These are phyloP conservation scores for Blattamonas nauphoetae DNA, from an alignment of 78 protist species.

Conservation along the genomic window DNA sequence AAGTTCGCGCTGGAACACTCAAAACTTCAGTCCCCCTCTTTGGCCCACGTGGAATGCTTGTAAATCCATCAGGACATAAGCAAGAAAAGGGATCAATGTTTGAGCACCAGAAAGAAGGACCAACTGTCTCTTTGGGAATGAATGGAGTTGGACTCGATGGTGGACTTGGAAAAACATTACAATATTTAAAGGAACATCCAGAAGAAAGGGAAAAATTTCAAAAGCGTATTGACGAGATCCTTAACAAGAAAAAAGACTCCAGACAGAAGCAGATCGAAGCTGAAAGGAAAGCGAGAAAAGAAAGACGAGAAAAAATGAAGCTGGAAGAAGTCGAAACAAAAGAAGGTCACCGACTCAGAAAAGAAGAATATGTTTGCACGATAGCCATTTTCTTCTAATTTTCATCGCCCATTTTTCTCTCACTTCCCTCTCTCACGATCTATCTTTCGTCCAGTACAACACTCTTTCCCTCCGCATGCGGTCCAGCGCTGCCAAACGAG, in stretches of 20 bases:
- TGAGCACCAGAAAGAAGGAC: no score
- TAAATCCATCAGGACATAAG: no score
- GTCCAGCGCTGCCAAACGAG: background rate
- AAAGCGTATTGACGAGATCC: background rate
- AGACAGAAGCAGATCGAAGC: background rate
- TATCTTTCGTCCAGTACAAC: background rate
- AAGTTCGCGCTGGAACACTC: no score
- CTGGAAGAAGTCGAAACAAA: background rate
- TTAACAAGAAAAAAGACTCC: background rate
- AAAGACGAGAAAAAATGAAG: background rate
- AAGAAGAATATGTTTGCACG: background rate
- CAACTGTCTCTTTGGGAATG: background rate
- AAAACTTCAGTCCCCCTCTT: no score
- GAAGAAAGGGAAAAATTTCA: background rate
- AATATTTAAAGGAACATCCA: background rate
- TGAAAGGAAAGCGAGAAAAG: background rate
- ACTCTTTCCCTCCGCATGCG: background rate
- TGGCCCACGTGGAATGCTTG: no score
- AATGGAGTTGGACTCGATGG: background rate
- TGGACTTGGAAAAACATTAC: background rate
- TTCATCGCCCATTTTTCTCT: background rate
- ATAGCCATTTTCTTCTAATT: background rate
- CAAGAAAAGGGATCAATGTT: no score
- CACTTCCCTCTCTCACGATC: background rate
- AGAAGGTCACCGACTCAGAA: background rate